A percentile compares a stretch with the other conserved stretches of the same genome.
Evolutionary conservation across 1,284 basidiomycete species (phyloP).

Genomic region (Bothia castanella): DNA sequence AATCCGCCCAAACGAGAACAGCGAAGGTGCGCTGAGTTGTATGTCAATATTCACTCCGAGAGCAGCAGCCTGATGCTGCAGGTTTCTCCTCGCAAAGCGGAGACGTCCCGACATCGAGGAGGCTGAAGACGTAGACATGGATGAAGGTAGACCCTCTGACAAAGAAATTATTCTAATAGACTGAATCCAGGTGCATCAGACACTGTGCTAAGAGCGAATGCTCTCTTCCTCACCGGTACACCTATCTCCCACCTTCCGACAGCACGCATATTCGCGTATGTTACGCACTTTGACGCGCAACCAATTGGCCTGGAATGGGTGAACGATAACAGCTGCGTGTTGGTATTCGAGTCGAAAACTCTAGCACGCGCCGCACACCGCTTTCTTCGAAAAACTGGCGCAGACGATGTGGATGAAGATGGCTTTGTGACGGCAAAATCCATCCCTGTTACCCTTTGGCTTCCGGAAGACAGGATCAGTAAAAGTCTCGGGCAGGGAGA

Average conservation of each 20-base stretch:
- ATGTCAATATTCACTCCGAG: slow-evolving; percentile 33
- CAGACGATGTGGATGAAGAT: slow-evolving; percentile 51
- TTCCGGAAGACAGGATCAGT: slow-evolving; percentile 71
- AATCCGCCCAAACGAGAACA: slow-evolving; percentile 48
- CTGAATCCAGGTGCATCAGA: slow-evolving; percentile 20
- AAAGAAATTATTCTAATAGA: neutral
- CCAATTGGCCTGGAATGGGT: slow-evolving; percentile 76
- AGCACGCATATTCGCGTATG: slow-evolving; percentile 69
- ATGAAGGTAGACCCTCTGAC: slow-evolving; percentile 35
- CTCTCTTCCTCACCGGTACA: slow-evolving; percentile 63
- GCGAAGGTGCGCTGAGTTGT: slow-evolving; percentile 65
- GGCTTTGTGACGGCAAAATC: slow-evolving; percentile 60
- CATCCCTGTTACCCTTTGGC: slow-evolving; percentile 68
- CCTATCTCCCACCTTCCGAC: slow-evolving; percentile 70
- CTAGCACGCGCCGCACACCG: slow-evolving; percentile 51
- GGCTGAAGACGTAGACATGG: slow-evolving; percentile 44
- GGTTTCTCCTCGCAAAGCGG: slow-evolving; percentile 46
- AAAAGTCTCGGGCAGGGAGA: slow-evolving; percentile 60
- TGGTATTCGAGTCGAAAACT: slow-evolving; percentile 60
- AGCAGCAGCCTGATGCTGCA: slow-evolving; percentile 47
- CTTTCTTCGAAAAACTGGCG: slow-evolving; percentile 46
- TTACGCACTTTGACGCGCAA: slow-evolving; percentile 63
- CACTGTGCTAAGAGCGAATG: slow-evolving; percentile 51
- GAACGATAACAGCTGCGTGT: slow-evolving; percentile 71
- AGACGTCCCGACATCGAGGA: slow-evolving; percentile 45